Conservation (phyloP, 345 rosid genomes). For the Gossypium longicalyx region DNA sequence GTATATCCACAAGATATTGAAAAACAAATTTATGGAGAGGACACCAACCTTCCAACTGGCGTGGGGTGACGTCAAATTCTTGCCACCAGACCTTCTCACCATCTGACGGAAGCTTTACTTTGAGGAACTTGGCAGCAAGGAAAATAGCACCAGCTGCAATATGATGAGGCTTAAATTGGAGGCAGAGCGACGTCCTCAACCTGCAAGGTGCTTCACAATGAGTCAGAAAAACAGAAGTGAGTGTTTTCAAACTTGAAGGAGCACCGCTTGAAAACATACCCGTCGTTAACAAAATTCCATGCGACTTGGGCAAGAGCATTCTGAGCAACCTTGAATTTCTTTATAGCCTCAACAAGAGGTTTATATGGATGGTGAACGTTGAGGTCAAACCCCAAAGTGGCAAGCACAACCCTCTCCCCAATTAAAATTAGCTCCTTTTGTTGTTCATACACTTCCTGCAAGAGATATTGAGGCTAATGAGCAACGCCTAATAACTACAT, state of each 20-base stretch:
- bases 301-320: conserved; percentile 81
- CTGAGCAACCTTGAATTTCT: conserved; percentile 70
- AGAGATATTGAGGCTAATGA: conserved; percentile 1
- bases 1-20: too few relatives aligned
- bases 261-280: conserved; percentile 46
- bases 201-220: conserved; percentile 63
- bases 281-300: conserved; percentile 77
- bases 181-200: conserved; percentile 84
- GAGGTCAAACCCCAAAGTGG: conserved; percentile 79
- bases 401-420: conserved; percentile 80
- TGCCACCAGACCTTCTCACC: conserved; percentile 83
- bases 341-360: conserved; percentile 80
- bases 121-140: conserved; percentile 77
- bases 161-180: conserved; percentile 91
- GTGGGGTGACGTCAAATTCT: conserved; percentile 69
- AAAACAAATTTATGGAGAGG: conserved; percentile 11
- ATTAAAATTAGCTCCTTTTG: conserved; percentile 64
- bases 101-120: conserved; percentile 69
- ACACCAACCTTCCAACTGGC: conserved; percentile 67
- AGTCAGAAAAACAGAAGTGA: conserved; percentile 44
- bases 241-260: conserved; percentile 24
- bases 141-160: conserved; percentile 92
- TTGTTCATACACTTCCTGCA: conserved; percentile 85
- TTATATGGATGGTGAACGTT: conserved; percentile 75
- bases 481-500: neutral